Evolutionary conservation across 1,139 yeast species (phyloP).

Genomic region (Candida sp.): DNA sequence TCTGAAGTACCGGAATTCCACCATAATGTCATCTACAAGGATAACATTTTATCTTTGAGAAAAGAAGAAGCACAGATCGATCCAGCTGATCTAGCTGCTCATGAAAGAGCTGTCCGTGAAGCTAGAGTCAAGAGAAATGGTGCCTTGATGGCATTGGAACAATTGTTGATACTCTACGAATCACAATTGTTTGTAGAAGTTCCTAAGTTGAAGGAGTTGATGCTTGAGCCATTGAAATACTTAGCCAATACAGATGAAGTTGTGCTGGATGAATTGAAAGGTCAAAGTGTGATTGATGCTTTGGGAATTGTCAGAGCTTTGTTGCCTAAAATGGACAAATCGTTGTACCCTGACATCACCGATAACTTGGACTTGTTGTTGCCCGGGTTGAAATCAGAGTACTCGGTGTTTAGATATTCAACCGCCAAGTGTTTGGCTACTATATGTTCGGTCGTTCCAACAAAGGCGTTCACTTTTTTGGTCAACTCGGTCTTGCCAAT

Average conservation of each 20-base stretch:
- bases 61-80: slow-evolving; percentile 81
- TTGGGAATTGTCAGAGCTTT: slow-evolving; percentile 82
- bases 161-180: slow-evolving; percentile 54
- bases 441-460: slow-evolving; percentile 74
- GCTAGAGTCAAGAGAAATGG: slow-evolving; percentile 88
- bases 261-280: slow-evolving; percentile 52
- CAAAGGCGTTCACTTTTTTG: slow-evolving; percentile 75
- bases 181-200: slow-evolving; percentile 58
- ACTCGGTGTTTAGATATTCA: slow-evolving; percentile 85
- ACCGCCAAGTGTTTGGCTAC: slow-evolving; percentile 92
- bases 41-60: slow-evolving; percentile 70
- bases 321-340: slow-evolving; percentile 60
- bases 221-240: slow-evolving; percentile 66
- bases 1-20: slow-evolving; percentile 94
- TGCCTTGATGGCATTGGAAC: slow-evolving; percentile 73
- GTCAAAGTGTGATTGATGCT: slow-evolving; percentile 88
- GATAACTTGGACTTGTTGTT: slow-evolving; percentile 52
- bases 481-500: slow-evolving; percentile 83
- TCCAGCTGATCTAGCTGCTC: slow-evolving; percentile 65
- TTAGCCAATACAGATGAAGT: slow-evolving; percentile 35
- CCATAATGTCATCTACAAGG: slow-evolving; percentile 61
- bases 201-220: slow-evolving; percentile 69
- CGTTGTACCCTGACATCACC: slow-evolving; percentile 54
- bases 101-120: slow-evolving; percentile 67
- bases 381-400: slow-evolving; percentile 68